phyloP scores from a whole-genome alignment of 371 early-diverging fungal genomes.

The Funneliformis caledonium region DNA sequence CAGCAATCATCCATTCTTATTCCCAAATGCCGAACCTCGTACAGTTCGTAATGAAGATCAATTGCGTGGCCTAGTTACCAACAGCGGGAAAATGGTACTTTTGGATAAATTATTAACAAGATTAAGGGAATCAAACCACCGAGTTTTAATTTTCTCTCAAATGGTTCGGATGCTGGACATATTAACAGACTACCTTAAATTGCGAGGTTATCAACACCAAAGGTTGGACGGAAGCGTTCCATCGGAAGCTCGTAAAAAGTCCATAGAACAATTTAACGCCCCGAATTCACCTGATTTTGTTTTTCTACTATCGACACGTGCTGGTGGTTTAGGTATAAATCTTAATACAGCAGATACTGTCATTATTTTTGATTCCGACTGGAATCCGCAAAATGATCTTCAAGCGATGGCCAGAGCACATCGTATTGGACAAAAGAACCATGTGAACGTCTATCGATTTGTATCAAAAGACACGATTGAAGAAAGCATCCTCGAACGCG shows the following conservation, averaged over 20 bases:
- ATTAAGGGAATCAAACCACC: slow-evolving; percentile 87
- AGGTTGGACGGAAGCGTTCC: slow-evolving; percentile 96
- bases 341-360: slow-evolving; percentile 98
- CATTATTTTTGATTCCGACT: slow-evolving; percentile 99
- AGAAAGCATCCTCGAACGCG: slow-evolving; percentile 97
- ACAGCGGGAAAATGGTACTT: slow-evolving; percentile 95
- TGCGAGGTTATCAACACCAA: slow-evolving; percentile 89
- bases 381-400: slow-evolving; percentile 99
- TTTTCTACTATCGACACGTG: slow-evolving; percentile 97
- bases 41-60: slow-evolving; percentile 71
- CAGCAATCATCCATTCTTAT: slow-evolving; percentile 98
- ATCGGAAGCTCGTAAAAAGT: slow-evolving; percentile 91
- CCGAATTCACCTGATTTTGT: slow-evolving; percentile 95
- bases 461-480: slow-evolving; percentile 98
- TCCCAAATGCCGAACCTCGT: slow-evolving; percentile 85
- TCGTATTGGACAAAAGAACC: slow-evolving; percentile 98
- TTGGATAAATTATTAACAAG: slow-evolving; percentile 89
- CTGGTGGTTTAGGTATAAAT: slow-evolving; percentile 99
- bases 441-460: slow-evolving; percentile 98
- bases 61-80: slow-evolving; percentile 78
- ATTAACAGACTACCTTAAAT: slow-evolving; percentile 86
- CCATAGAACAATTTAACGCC: slow-evolving; percentile 99
- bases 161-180: slow-evolving; percentile 96
- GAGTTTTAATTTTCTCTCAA: slow-evolving; percentile 95
- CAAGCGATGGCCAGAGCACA: slow-evolving; percentile 99